Percentiles rank a stretch among this genome's conserved stretches.
Conservation (phyloP, 768 basidiomycete genomes). For the Cantharellus cinnabarinus region DNA sequence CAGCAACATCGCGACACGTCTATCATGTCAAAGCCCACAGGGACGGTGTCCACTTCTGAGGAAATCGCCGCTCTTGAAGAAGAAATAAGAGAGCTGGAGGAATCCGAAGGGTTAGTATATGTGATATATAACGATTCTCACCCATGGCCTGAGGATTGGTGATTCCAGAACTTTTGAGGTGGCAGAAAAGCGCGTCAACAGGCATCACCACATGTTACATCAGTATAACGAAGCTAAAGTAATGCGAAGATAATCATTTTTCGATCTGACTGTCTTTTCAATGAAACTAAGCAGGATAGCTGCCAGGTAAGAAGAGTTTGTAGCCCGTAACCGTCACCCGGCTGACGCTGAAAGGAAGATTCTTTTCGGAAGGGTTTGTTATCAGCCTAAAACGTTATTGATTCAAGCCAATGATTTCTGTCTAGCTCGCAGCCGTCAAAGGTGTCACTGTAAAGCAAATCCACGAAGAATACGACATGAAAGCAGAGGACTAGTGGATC, state of each 20-base stretch:
- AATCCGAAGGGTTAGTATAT: neutral
- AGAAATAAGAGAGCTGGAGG: neutral
- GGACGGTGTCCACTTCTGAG: neutral
- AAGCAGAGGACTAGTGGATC: neutral
- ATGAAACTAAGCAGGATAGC: neutral
- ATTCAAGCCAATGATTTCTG: neutral
- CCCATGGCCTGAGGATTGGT: neutral
- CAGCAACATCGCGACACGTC: neutral
- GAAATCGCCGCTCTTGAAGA: neutral
- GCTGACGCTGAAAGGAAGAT: neutral
- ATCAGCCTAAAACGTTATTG: neutral
- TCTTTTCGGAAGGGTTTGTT: neutral
- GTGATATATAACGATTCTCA: neutral
- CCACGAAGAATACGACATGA: conserved; percentile 1
- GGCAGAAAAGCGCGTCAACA: neutral
- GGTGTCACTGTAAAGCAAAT: neutral
- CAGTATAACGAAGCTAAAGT: conserved; percentile 1
- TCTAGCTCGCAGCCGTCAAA: conserved; percentile 1
- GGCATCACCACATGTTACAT: neutral
- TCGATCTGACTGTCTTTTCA: no score
- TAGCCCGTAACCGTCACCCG: no score
- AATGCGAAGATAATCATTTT: no score
- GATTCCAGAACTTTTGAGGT: neutral
- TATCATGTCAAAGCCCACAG: neutral
- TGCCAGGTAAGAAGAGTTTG: neutral